Conservation (phyloP, 2,329 filamentous ascomycete genomes). For the Aspergillus sp. region DNA sequence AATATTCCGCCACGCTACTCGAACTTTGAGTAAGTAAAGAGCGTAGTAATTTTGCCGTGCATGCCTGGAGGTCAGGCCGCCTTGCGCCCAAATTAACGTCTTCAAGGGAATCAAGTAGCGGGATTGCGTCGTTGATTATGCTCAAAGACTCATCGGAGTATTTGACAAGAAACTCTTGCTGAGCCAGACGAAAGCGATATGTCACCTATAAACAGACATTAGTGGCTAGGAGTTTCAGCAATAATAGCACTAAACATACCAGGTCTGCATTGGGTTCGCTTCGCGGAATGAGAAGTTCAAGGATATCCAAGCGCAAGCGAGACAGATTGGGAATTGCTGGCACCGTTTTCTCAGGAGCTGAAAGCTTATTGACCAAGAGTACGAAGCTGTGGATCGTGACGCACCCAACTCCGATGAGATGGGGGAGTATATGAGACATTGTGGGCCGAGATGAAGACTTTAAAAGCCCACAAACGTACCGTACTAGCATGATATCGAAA, state of each 20-base stretch:
- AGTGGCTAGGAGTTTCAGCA: background rate
- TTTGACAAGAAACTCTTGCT: constrained; percentile 39
- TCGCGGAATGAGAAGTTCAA: constrained; percentile 32
- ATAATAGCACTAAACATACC: constrained; percentile 22
- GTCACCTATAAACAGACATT: constrained; percentile 26
- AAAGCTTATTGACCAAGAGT: constrained; percentile 33
- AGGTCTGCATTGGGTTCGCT: constrained; percentile 27
- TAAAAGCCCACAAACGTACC: constrained; percentile 43
- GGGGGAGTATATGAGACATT: constrained; percentile 35
- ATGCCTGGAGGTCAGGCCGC: constrained; percentile 20
- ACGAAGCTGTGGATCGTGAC: constrained; percentile 44
- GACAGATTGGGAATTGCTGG: constrained; percentile 26
- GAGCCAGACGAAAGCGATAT: constrained; percentile 42
- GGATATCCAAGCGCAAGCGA: constrained; percentile 30
- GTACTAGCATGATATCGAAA: constrained; percentile 44
- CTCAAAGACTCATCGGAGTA: constrained; percentile 34
- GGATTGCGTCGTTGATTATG: constrained; percentile 34
- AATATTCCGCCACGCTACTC: constrained; percentile 27
- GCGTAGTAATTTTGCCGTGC: constrained; percentile 31
- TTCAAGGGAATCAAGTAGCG: constrained; percentile 17
- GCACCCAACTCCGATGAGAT: constrained; percentile 47
- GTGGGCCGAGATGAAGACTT: constrained; percentile 33
- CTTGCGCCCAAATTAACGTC: background rate
- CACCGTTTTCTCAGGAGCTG: constrained; percentile 23
- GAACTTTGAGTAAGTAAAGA: constrained; percentile 37